Evolutionary conservation across 2,329 filamentous ascomycete genomes (phyloP).

Genomic region (Pseudogymnoascus sp.): DNA sequence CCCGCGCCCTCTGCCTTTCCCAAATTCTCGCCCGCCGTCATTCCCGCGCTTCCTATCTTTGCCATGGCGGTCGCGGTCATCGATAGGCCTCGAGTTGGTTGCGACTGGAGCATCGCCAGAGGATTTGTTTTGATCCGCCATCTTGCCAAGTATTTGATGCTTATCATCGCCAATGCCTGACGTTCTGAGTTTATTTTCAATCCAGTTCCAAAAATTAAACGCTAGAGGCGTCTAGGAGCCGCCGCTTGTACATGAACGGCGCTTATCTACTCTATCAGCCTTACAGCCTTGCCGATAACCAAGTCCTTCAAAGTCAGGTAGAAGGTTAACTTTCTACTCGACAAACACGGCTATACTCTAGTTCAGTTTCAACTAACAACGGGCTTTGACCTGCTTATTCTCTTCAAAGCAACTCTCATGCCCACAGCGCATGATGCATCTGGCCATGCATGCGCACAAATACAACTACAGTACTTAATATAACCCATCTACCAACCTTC

Average conservation of each 20-base stretch:
- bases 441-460: not conserved
- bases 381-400: not conserved
- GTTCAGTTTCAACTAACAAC: not conserved
- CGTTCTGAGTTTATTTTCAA: constrained; percentile 1
- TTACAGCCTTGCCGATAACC: constrained; percentile 3
- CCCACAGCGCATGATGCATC: not conserved
- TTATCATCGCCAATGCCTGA: not conserved
- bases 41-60: constrained; percentile 16
- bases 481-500: not conserved
- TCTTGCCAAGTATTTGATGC: not conserved
- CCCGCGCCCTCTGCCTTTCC: constrained; percentile 45
- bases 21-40: constrained; percentile 24
- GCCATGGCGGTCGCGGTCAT: constrained; percentile 3
- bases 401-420: not conserved
- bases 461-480: not conserved
- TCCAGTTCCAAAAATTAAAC: not conserved
- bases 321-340: not conserved
- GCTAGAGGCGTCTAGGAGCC: not conserved
- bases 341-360: not conserved
- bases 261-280: not conserved
- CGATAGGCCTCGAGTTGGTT: not conserved
- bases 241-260: not conserved
- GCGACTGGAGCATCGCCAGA: not conserved
- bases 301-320: not conserved
- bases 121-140: constrained; percentile 1